Percentiles rank a stretch among this genome's conserved stretches.
Conservation (phyloP, 306 rosid genomes). For the Cicer cuneatum region DNA sequence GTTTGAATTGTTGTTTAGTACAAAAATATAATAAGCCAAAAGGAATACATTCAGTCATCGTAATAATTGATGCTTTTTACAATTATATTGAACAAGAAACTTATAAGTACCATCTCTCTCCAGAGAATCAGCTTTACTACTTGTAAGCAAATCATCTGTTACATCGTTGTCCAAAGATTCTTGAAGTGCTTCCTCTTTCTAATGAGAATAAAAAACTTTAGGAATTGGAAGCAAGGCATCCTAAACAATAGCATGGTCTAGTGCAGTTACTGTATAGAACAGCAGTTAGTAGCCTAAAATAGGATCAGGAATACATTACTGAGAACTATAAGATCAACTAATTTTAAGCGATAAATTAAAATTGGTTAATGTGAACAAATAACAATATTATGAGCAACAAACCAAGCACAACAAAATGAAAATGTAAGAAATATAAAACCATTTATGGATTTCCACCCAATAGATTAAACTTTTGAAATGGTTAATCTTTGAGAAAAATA, state of each 20-base stretch:
- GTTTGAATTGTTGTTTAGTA: neutral
- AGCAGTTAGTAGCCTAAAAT: slow-evolving; percentile 46
- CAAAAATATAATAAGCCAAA: slow-evolving; percentile 32
- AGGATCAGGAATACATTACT: slow-evolving; percentile 18
- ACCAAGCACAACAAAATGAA: slow-evolving; percentile 17
- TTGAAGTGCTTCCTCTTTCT: slow-evolving; percentile 47
- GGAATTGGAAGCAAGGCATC: slow-evolving; percentile 90
- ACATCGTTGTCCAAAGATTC: slow-evolving; percentile 47
- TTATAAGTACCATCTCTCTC: slow-evolving; percentile 57
- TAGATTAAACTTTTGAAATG: slow-evolving; percentile 26
- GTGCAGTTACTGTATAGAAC: slow-evolving; percentile 69
- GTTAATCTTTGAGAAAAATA: slow-evolving; percentile 28
- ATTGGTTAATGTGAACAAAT: slow-evolving; percentile 40
- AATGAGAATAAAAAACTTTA: slow-evolving; percentile 65
- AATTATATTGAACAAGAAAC: slow-evolving; percentile 30
- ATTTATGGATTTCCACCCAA: too few species aligned
- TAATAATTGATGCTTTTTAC: slow-evolving; percentile 30
- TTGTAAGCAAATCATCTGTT: slow-evolving; percentile 43
- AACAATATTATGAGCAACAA: slow-evolving; percentile 37
- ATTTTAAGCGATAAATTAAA: slow-evolving; percentile 18
- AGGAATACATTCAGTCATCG: neutral
- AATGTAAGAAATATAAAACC: neutral
- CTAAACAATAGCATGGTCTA: slow-evolving; percentile 90
- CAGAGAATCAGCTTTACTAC: slow-evolving; percentile 46
- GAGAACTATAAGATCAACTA: slow-evolving; percentile 21